A percentile compares a stretch with the other conserved stretches of the same genome.
Evolutionary conservation across 2,329 filamentous ascomycete species (phyloP).

Genomic region (Pseudogymnoascus sp.): DNA sequence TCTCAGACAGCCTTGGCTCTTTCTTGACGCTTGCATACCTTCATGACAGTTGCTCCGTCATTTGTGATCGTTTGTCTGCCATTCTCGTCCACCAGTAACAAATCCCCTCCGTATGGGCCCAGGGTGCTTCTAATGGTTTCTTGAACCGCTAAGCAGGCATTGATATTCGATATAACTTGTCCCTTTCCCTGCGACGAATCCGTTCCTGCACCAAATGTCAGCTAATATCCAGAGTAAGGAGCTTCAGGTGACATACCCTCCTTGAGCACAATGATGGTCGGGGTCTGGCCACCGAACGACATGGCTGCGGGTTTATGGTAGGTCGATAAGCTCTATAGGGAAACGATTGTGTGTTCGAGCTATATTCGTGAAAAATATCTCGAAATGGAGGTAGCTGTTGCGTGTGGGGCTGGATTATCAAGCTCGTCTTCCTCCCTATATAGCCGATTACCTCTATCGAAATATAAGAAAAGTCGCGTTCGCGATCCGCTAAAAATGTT

Average conservation of each 20-base stretch:
- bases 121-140: conserved; percentile 91
- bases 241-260: conserved; percentile 60
- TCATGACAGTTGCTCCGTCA: conserved; percentile 98
- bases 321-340: background rate
- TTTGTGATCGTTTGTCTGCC: conserved; percentile 97
- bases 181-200: conserved; percentile 95
- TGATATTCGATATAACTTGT: conserved; percentile 96
- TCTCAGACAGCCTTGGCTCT: background rate
- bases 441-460: conserved; percentile 8
- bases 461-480: conserved; percentile 10
- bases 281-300: conserved; percentile 96
- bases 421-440: conserved; percentile 5
- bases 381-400: conserved; percentile 5
- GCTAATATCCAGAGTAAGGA: conserved; percentile 15
- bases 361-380: conserved; percentile 6
- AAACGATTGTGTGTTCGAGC: background rate
- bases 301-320: conserved; percentile 38
- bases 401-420: conserved; percentile 6
- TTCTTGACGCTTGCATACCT: conserved; percentile 45
- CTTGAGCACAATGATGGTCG: conserved; percentile 96
- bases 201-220: conserved; percentile 56
- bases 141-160: conserved; percentile 93
- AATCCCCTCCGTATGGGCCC: conserved; percentile 91
- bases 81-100: conserved; percentile 92
- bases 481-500: conserved; percentile 10